Percentiles rank a stretch among this genome's conserved stretches.
These are phyloP conservation scores for Microcyclospora tardicrescens DNA, from an alignment of 2,329 filamentous ascomycete genomes.

Conservation along the genomic window DNA sequence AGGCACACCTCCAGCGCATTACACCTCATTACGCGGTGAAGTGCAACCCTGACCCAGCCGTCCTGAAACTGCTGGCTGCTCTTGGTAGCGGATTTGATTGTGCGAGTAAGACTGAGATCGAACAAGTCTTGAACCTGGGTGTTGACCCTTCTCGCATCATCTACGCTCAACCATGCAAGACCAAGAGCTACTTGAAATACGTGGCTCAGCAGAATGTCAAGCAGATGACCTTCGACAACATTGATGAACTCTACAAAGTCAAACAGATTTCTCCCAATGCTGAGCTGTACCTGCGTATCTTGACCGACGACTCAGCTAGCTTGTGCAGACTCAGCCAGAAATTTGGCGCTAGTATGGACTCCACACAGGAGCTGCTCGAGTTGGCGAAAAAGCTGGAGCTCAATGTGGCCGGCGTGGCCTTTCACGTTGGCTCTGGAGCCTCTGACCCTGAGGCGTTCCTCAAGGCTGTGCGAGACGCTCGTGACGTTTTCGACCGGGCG, in stretches of 20 bases:
- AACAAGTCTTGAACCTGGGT: constrained; percentile 73
- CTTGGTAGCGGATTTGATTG: constrained; percentile 96
- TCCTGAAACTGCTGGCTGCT: constrained; percentile 73
- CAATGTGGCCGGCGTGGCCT: constrained; percentile 90
- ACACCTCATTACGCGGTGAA: constrained; percentile 98
- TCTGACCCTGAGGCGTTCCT: constrained; percentile 85
- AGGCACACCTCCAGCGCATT: constrained; percentile 80
- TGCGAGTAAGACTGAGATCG: constrained; percentile 94
- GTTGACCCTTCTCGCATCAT: constrained; percentile 85
- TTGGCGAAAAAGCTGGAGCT: constrained; percentile 71
- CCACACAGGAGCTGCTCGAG: constrained; percentile 61
- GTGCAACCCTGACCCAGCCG: constrained; percentile 88
- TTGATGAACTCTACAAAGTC: constrained; percentile 95
- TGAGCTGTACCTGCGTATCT: constrained; percentile 85
- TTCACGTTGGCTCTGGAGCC: constrained; percentile 93
- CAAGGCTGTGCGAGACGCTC: constrained; percentile 82
- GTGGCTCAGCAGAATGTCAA: constrained; percentile 74
- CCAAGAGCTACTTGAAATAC: constrained; percentile 90
- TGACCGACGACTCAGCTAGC: constrained; percentile 90
- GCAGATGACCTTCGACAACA: constrained; percentile 99
- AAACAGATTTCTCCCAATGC: constrained; percentile 81
- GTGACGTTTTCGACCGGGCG: constrained; percentile 78
- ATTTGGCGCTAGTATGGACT: constrained; percentile 83
- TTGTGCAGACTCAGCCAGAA: constrained; percentile 93
- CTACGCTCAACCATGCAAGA: constrained; percentile 99